Base-by-base conservation (phyloP, 164 flowering plant genomes). In the Kingdonia uniflora region DNA sequence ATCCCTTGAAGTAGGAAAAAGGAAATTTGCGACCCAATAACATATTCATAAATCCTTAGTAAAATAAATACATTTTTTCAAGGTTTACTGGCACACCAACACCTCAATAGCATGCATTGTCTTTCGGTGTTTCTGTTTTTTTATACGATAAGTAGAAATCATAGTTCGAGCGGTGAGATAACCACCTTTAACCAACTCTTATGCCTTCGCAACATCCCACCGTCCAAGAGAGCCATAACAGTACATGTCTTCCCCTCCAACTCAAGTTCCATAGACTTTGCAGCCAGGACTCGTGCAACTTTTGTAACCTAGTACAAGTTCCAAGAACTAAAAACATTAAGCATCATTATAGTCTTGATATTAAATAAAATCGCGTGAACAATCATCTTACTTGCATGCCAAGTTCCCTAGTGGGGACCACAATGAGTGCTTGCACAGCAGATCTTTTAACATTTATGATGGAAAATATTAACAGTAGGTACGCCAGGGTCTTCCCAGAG, bases 401-500 rank as follows among this genome's bases (percentile, higher is more conserved):
- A 24, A 91, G 96, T 68, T 91, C 98, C 65, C 96, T 76, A 1
- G 94, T 92, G 20, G 98, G 98, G 23, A 92, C 95, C 52, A 92
- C 81, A 40, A 92, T 79, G 37, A 88, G 58, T 26, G 94, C 98
- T 74, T 88, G 96, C 39, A 92, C 87, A 47, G 82, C 65, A 49
- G 91, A 79, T 60, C 80, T 73, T 57, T 70, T 69, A 52, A 76
- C 41, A 61, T 75, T 74, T 58, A 92, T 53, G 11, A 72, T 64
- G 11, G 98, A 82, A 64, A 77, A 80, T 62, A 88, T 73, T 60
- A 73, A 55, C 14, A 88, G 62, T n/a, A 92, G 77, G 69, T 85
- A 92, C 0, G 98, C 81, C 44, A 88, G 73, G 14, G 98, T 92
- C 84, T 92, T 92, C 71, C 96, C 96, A 19, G 98, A 87, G 73